Evolutionary conservation across 352 stramenopile genomes (phyloP), one percentile per base, ranked within the genome.

Genomic region (Phytophthora hybrid): DNA sequence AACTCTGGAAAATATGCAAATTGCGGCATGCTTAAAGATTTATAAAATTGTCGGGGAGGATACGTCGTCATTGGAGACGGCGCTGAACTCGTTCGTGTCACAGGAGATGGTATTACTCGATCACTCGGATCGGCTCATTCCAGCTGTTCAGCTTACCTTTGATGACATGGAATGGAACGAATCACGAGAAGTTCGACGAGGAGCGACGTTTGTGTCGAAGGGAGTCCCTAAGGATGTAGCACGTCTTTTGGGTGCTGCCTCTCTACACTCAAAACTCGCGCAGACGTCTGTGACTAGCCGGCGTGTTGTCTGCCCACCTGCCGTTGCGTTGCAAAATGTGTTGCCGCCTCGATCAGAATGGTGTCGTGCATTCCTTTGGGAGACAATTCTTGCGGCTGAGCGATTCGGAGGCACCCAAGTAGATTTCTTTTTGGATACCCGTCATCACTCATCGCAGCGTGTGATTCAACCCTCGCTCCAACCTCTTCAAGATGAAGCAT

Each of bases 161-260:
- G 88, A 95, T 32, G 88, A 95, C 59, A 95, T 95, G 88, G 72
- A 88, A 54, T 95, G 88, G 88, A 82, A 93, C 31, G 78, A 91
- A 71, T 89, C 85, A 21, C 73, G 73, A 61, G 77, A 84, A 51
- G 70, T 81, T 73, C 83, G 88, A 10, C 79, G 79, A 19, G 85
- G 83, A 23, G 76, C 63, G 31, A 70, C 46, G 19, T 93, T 93
- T 66, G 87, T 92, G n/a, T 84, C 65, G 21, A 82, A 74, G 11
- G 76, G 78, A 19, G 70, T 95, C 3, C 55, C 80, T 0, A 74
- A 78, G 52, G 71, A 75, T 13, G 78, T 92, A 39, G 86, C 88
- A 9, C 59, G 82, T 23, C 49, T 73, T 6, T 63, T 95, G 10
- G 88, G 88, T 13, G 86, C 88, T 14, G 66, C 68, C 23, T 95